Evolutionary conservation across 75 land plant genomes (phyloP), one percentile per base, ranked within the genome.

Genomic region (Picea sitchensis): DNA sequence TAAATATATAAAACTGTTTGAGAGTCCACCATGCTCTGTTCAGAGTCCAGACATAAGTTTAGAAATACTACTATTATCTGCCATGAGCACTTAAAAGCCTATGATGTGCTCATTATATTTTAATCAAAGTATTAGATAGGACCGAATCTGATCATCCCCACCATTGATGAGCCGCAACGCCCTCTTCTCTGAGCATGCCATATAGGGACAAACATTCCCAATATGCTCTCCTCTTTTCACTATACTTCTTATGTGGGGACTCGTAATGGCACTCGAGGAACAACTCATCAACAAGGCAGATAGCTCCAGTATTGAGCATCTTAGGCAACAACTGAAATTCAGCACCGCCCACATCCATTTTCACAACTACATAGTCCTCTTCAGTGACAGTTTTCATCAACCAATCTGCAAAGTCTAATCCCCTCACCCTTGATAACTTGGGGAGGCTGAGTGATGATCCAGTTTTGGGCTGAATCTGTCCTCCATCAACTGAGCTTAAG

Each of bases 161-260:
- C 98, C 98, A 95, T 74, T 95, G 98, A 71, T 95, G 98, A 21
- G 86, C 98, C 1, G 91, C 92, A 64, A 95, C 96, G 11, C 98
- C 94, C 18, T 78, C 80, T 58, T 84, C 89, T 63, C 91, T 79
- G 8, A 95, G 86, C 77, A 65, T 80, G 14, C 93, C 90, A 65
- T 94, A 93, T 30, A 95, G 82, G 12, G 90, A 78, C 59, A 93
- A 61, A 61, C 98, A 95, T 54, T 95, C 90, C 89, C 89, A 88
- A 60, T 95, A 95, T 15, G 92, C 86, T 57, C 80, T 17, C 41
- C 60, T 59, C 44, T 75, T 14, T 58, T 69, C 59, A 57, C 75
- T 18, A 60, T 63, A 74, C 71, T 77, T 68, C 81, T 74, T 61
- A 20, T 78, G 34, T 68, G 85, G 76, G 83, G 82, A 38, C 69